Conservation (phyloP, 176 grass and related monocot species). For the Oryza australiensis region DNA sequence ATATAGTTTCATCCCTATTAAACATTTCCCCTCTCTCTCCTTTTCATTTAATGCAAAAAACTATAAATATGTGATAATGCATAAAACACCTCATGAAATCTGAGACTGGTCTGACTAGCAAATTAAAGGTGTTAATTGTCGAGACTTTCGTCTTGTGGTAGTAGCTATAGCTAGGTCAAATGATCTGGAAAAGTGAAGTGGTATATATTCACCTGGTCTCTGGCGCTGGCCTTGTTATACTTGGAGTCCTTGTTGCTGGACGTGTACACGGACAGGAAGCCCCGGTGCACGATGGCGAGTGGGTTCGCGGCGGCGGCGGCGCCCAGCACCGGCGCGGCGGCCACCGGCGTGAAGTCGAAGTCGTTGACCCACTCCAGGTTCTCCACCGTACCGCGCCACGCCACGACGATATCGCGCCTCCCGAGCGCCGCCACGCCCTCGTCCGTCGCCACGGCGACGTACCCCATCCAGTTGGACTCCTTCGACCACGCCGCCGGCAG, state of each 20-base stretch:
- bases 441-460: slow-evolving; percentile 84
- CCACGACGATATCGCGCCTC: slow-evolving; percentile 76
- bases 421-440: slow-evolving; percentile 62
- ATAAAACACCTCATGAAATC: no score
- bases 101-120: no score
- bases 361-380: slow-evolving; percentile 73
- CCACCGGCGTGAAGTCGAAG: slow-evolving; percentile 58
- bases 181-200: neutral
- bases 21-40: no score
- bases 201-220: slow-evolving; percentile 56
- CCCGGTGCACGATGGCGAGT: slow-evolving; percentile 49
- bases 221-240: slow-evolving; percentile 62
- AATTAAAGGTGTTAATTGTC: neutral
- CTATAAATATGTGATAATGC: no score
- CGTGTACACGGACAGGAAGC: slow-evolving; percentile 79
- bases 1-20: no score
- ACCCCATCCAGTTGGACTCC: slow-evolving; percentile 92
- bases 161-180: neutral
- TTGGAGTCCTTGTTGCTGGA: slow-evolving; percentile 52
- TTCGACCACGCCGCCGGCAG: slow-evolving; percentile 46
- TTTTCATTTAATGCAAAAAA: no score
- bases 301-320: neutral
- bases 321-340: slow-evolving; percentile 52
- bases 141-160: neutral
- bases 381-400: slow-evolving; percentile 75